Percentiles rank a stretch among this genome's conserved stretches.
Conservation (phyloP, 1,139 yeast species). For the Zygosaccharomyces sapae region DNA sequence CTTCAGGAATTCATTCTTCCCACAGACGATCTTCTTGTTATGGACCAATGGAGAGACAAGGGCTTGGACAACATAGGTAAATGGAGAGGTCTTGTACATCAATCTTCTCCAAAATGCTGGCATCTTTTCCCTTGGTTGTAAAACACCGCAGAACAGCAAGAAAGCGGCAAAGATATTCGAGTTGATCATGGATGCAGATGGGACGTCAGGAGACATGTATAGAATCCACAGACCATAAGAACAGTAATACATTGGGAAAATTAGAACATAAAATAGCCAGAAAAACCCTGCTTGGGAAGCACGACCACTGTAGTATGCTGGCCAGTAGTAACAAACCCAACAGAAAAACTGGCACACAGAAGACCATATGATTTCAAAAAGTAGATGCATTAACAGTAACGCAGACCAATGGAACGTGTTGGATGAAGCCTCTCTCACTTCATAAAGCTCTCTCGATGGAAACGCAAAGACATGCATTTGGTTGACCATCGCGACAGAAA, state of each 20-base stretch:
- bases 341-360: constrained; percentile 42
- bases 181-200: constrained; percentile 47
- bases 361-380: constrained; percentile 47
- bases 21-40: constrained; percentile 43
- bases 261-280: constrained; percentile 42
- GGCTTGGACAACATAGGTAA: constrained; percentile 51
- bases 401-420: constrained; percentile 60
- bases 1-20: constrained; percentile 42
- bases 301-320: constrained; percentile 39
- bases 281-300: constrained; percentile 44
- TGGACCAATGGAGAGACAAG: constrained; percentile 46
- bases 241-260: constrained; percentile 45
- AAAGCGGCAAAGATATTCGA: constrained; percentile 44
- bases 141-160: constrained; percentile 57
- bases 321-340: constrained; percentile 42
- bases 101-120: constrained; percentile 55
- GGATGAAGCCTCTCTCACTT: constrained; percentile 58
- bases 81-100: constrained; percentile 54
- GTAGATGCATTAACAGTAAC: constrained; percentile 40
- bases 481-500: constrained; percentile 53
- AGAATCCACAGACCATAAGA: constrained; percentile 50
- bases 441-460: constrained; percentile 50
- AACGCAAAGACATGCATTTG: constrained; percentile 49
- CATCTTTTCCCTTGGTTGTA: constrained; percentile 45
- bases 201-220: constrained; percentile 47